Conservation (phyloP, 495 filamentous ascomycete species). For the Cercophora scortea region DNA sequence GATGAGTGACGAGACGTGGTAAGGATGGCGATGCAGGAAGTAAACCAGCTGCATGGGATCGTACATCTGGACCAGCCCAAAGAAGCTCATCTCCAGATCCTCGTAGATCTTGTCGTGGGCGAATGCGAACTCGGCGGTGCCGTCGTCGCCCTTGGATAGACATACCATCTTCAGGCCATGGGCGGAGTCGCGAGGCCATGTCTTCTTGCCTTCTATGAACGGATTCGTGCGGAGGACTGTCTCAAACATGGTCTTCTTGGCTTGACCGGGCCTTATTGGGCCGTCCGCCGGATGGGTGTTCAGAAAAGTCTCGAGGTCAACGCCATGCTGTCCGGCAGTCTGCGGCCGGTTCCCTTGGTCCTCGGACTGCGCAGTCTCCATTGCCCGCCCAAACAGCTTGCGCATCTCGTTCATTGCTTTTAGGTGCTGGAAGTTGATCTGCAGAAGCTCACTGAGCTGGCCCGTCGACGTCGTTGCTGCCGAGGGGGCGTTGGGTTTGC, state of each 20-base stretch:
- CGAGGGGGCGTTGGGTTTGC: constrained; percentile 1
- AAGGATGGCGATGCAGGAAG: constrained; percentile 47
- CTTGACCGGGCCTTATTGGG: constrained; percentile 33
- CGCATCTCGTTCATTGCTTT: constrained; percentile 93
- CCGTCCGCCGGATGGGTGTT: constrained; percentile 41
- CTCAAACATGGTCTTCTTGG: constrained; percentile 42
- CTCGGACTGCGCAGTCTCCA: constrained; percentile 54
- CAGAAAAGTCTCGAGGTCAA: constrained; percentile 65
- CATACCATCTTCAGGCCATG: constrained; percentile 82
- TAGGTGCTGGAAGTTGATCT: constrained; percentile 69
- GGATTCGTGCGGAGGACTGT: constrained; percentile 66
- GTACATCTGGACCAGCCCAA: constrained; percentile 69
- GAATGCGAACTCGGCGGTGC: constrained; percentile 60
- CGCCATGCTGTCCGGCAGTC: constrained; percentile 45
- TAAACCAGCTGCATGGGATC: constrained; percentile 58
- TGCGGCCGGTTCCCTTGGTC: constrained; percentile 32
- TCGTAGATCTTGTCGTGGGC: constrained; percentile 72
- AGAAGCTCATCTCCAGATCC: constrained; percentile 67
- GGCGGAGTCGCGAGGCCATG: constrained; percentile 76
- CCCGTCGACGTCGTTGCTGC: constrained; percentile 1
- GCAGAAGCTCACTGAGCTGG: constrained; percentile 51
- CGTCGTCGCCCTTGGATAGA: constrained; percentile 38
- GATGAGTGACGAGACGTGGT: constrained; percentile 87
- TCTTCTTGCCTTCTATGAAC: constrained; percentile 83
- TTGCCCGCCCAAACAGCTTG: constrained; percentile 75